Evolutionary conservation across 306 rosid species (phyloP).

Genomic region (Lupinus albus): DNA sequence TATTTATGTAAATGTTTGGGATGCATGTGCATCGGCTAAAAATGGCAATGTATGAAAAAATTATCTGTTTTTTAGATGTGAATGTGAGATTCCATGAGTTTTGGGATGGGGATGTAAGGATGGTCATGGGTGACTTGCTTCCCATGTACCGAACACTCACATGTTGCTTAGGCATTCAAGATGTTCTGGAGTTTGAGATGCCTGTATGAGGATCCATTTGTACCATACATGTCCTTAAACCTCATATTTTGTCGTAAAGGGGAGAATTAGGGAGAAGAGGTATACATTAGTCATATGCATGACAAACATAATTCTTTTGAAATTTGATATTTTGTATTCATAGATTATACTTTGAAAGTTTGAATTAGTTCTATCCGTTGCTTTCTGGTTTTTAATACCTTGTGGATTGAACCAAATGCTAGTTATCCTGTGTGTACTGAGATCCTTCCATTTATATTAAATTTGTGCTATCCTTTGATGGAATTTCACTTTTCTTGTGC

Average conservation of each 20-base stretch:
- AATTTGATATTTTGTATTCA: background rate
- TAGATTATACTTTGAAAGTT: background rate
- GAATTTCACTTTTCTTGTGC: background rate
- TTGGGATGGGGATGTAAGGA: background rate
- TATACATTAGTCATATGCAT: background rate
- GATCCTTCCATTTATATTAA: constrained; percentile 1
- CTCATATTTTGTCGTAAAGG: constrained; percentile 3
- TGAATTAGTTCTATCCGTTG: background rate
- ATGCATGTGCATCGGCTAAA: background rate
- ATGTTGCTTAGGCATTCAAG: constrained; percentile 3
- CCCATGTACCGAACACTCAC: background rate
- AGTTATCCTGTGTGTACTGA: constrained; percentile 7
- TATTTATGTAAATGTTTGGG: background rate
- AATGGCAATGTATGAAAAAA: background rate
- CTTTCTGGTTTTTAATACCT: background rate
- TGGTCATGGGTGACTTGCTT: background rate
- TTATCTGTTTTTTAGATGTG: background rate
- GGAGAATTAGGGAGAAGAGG: background rate
- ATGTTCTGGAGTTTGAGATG: constrained; percentile 22
- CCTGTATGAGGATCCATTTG: constrained; percentile 2
- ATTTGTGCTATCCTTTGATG: constrained; percentile 37
- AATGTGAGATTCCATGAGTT: background rate
- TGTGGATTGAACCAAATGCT: constrained; percentile 32
- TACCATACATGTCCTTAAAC: background rate
- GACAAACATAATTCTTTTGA: background rate